Evolutionary conservation across 257 asterid species (phyloP).

Genomic region (Eucommia ulmoides): DNA sequence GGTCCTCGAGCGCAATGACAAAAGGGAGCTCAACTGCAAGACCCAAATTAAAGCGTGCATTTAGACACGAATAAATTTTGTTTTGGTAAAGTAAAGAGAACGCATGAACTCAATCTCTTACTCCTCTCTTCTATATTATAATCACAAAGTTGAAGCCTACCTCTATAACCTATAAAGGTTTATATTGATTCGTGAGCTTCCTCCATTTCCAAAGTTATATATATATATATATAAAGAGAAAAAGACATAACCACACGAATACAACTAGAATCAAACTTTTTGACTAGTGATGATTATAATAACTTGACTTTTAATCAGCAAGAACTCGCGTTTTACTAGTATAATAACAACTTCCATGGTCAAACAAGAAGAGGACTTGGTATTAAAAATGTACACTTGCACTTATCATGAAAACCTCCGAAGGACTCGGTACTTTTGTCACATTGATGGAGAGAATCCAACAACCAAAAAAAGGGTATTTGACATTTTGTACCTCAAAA

Average conservation of each 20-base stretch:
- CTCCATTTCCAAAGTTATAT: background rate
- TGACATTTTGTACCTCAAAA: conserved; percentile 5
- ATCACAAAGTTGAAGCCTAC: conserved; percentile 6
- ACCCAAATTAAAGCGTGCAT: background rate
- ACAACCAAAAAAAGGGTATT: too few species aligned
- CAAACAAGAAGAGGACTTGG: conserved; percentile 5
- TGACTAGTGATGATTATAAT: conserved; percentile 11
- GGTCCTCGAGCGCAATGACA: background rate
- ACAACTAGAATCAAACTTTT: conserved; percentile 33
- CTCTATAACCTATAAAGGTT: conserved; percentile 24
- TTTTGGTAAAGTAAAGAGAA: background rate
- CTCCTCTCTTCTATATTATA: background rate
- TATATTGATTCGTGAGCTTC: background rate
- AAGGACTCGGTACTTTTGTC: too few species aligned
- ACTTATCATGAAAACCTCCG: too few species aligned
- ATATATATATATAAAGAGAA: too few species aligned
- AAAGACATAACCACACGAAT: conserved; percentile 26
- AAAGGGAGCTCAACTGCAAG: background rate
- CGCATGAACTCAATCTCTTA: background rate
- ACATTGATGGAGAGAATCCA: too few species aligned
- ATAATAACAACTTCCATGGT: background rate
- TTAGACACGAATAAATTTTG: background rate
- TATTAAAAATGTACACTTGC: conserved; percentile 7
- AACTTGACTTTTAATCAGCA: conserved; percentile 10
- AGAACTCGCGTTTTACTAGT: background rate